phyloP scores from a whole-genome alignment of 176 grass and related monocot genomes.

The Avena sativa region DNA sequence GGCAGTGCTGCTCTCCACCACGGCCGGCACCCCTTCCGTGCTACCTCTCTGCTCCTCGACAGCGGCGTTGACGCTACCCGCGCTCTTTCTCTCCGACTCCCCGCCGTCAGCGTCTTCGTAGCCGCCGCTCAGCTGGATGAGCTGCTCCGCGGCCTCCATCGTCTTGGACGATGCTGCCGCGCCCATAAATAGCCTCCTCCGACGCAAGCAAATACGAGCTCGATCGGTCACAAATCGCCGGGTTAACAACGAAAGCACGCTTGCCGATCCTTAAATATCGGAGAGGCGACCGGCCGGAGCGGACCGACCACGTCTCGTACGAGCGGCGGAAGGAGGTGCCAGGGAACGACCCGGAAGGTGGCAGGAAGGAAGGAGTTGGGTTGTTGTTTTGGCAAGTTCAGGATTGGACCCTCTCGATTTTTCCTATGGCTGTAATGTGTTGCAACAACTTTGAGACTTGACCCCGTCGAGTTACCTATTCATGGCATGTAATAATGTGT shows the following conservation, averaged over 20 bases:
- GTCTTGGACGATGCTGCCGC: neutral
- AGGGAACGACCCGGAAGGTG: conserved; percentile 49
- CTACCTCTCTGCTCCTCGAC: neutral
- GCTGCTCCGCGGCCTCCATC: conserved; percentile 66
- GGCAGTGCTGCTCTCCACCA: conserved; percentile 23
- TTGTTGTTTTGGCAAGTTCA: conserved; percentile 23
- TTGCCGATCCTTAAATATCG: conserved; percentile 50
- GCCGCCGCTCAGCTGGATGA: conserved; percentile 61
- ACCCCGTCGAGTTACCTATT: neutral
- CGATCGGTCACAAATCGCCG: neutral
- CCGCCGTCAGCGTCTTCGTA: neutral
- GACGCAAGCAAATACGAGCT: neutral
- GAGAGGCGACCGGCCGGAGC: neutral
- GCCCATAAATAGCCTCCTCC: neutral
- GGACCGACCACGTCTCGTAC: neutral
- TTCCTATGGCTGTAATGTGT: neutral
- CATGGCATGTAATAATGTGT: neutral
- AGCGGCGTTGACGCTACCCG: neutral
- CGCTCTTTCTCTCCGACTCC: conserved; percentile 30
- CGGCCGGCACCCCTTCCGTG: neutral
- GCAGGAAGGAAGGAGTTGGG: conserved; percentile 45
- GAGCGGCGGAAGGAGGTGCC: conserved; percentile 12
- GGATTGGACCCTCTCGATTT: neutral
- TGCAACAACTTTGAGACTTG: conserved; percentile 16
- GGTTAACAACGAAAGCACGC: neutral